Base-by-base conservation (phyloP, 2,329 filamentous ascomycete genomes). In the Xylariaceae sp. region DNA sequence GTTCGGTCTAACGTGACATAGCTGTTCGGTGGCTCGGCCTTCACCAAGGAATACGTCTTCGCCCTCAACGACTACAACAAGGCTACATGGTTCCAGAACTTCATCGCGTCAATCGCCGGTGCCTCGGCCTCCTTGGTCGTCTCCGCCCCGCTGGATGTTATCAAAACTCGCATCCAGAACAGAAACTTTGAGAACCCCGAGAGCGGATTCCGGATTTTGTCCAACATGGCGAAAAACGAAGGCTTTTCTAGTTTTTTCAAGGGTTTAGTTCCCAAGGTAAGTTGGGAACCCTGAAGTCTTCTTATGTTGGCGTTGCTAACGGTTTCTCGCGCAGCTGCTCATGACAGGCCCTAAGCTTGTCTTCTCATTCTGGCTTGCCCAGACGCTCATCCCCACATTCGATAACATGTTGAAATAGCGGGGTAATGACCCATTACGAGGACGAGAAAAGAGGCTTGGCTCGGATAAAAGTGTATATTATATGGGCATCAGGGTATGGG, bases 261-360 rank as follows among this genome's bases (percentile, higher is more conserved):
- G 84, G 94, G 94, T 41, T 76, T 99, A 61, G 88, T 91, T 47
- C 94, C 94, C 59, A 99, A 99, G 81, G 82, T 84, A 72, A 59
- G 76, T n/a, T 43, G 43, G 41, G 12, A n/a, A 34, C 5, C 18
- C 4, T 8, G 19, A 8, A 26, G 8, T 4, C 26, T 26, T 46
- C 10, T n/a, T 30, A 36, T 13, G 16, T 12, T 18, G n/a, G n/a
- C n/a, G 21, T 55, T 37, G 42, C 56, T 55, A 5, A 62, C 60
- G 45, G 60, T 63, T 56, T 64, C 37, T 40, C 16, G 22, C 30
- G 22, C 56, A 85, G 87, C 84, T 99, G 61, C 81, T 99, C 68
- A 99, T 99, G 94, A 99, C 94, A 15, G 95, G 94, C 21, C 94
- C 94, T 60, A 99, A 99, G 83, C 82, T 99, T 57, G 94, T 97